These are phyloP conservation scores for Vitis vinifera DNA, from an alignment of 164 flowering plant genomes.

Conservation along the genomic window DNA sequence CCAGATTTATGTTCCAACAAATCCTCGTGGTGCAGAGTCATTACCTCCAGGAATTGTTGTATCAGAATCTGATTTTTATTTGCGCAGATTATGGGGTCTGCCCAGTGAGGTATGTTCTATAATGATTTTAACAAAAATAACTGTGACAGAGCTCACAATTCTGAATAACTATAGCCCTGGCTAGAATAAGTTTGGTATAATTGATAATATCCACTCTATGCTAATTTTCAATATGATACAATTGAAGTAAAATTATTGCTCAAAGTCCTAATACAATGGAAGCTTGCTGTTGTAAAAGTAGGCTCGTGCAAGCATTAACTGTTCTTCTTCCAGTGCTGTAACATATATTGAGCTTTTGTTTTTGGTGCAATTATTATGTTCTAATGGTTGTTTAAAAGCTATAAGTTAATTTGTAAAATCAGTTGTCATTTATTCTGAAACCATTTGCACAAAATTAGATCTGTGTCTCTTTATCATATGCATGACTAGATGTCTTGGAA, in stretches of 20 bases:
- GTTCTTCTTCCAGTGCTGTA: no score
- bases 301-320: no score
- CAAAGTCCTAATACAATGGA: no score
- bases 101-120: slow-evolving; percentile 69
- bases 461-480: background rate
- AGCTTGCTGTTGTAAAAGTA: no score
- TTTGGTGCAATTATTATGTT: background rate
- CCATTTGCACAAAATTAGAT: background rate
- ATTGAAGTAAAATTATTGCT: no score
- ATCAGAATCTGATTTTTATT: slow-evolving; percentile 68
- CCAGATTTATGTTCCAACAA: slow-evolving; percentile 78
- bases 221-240: no score
- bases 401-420: background rate
- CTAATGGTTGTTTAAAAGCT: background rate
- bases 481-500: background rate
- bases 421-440: background rate
- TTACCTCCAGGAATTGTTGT: slow-evolving; percentile 87
- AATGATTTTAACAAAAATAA: background rate
- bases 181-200: background rate
- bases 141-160: background rate
- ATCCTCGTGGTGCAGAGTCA: slow-evolving; percentile 87
- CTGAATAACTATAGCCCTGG: background rate
- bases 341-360: no score
- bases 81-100: slow-evolving; percentile 94
- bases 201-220: no score